Percentiles rank a stretch among this genome's conserved stretches.
Conservation (phyloP, 257 asterid genomes). For the Dorcoceras hygrometricum region DNA sequence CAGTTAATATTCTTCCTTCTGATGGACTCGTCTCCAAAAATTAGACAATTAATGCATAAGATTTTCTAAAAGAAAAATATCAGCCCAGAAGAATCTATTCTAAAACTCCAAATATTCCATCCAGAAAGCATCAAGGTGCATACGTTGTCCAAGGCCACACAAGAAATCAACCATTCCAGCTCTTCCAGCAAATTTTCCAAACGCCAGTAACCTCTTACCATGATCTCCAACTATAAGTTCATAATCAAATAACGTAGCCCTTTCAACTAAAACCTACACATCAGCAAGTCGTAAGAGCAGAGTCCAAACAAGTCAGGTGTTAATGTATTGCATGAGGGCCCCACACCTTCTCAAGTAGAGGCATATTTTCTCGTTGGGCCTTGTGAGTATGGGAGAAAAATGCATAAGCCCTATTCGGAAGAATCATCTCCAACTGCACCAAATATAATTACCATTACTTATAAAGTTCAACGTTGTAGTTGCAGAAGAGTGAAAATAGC, state of each 20-base stretch:
- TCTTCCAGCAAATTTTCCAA: constrained; percentile 91
- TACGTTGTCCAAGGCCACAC: constrained; percentile 82
- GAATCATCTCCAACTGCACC: constrained; percentile 93
- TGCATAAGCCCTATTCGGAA: constrained; percentile 77
- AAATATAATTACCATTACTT: constrained; percentile 11
- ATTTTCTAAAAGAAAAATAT: not conserved
- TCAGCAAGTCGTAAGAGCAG: constrained; percentile 11
- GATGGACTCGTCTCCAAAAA: not conserved
- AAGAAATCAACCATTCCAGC: constrained; percentile 92
- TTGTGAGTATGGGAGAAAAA: constrained; percentile 98
- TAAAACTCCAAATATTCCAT: constrained; percentile 8
- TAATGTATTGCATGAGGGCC: constrained; percentile 11
- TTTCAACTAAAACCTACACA: constrained; percentile 66
- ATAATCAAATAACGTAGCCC: constrained; percentile 81
- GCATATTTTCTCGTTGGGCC: constrained; percentile 95
- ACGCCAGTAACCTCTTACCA: constrained; percentile 84
- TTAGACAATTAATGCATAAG: not conserved
- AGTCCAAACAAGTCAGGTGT: not conserved
- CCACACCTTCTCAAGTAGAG: constrained; percentile 86
- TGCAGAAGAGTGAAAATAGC: not conserved
- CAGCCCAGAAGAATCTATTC: constrained; percentile 4
- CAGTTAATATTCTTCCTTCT: not conserved
- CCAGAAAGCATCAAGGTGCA: constrained; percentile 21
- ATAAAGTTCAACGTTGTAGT: not conserved
- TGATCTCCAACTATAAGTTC: constrained; percentile 90